Percentiles rank a stretch among this genome's conserved stretches.
Evolutionary conservation across 495 filamentous ascomycete genomes (phyloP).

Genomic region (Copromyces sp.): DNA sequence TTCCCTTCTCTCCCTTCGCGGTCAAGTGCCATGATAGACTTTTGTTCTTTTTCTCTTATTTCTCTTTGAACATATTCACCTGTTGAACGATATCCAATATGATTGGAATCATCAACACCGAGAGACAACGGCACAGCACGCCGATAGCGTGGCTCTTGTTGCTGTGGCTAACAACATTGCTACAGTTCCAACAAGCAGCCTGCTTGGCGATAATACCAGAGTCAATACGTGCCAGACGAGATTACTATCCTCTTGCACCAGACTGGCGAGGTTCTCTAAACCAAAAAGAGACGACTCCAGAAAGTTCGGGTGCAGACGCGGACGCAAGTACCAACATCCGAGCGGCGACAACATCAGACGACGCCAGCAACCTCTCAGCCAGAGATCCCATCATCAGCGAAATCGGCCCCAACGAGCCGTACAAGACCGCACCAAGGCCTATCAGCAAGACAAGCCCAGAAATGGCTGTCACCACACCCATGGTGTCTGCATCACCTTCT

Average conservation of each 20-base stretch:
- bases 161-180: not conserved
- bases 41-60: not conserved
- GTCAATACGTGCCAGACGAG: not conserved
- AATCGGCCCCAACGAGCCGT: not conserved
- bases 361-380: not conserved
- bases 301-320: not conserved
- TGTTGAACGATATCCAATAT: not conserved
- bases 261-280: not conserved
- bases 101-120: not conserved
- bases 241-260: not conserved
- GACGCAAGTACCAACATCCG: not conserved
- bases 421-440: not conserved
- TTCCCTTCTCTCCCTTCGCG: not conserved
- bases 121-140: not conserved
- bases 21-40: not conserved
- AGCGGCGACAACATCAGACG: not conserved
- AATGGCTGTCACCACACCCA: not conserved
- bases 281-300: not conserved
- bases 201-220: not conserved
- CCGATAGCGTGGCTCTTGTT: not conserved
- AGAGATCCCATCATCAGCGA: not conserved
- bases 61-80: not conserved
- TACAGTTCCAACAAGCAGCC: not conserved
- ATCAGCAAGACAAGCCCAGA: not conserved
- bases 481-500: not conserved